phyloP scores from a whole-genome alignment of 768 basidiomycete species.

The Leucogyrophana mollusca region DNA sequence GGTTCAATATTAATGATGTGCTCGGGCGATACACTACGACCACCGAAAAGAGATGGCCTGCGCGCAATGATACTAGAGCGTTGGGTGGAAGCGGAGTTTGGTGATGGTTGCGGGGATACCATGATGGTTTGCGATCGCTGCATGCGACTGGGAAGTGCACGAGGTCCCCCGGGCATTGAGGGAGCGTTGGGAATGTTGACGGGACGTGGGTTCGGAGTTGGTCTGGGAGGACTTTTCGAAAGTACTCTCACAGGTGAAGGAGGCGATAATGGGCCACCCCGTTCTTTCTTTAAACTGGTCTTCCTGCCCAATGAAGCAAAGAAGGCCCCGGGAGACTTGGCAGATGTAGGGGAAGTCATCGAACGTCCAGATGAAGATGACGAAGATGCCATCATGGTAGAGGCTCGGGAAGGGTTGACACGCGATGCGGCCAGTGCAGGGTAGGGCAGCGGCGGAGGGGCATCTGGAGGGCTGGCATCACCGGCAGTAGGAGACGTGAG shows the following conservation, averaged over 20 bases:
- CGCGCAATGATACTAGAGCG: slow-evolving; percentile 30
- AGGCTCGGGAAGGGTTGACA: slow-evolving; percentile 23
- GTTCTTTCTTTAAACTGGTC: slow-evolving; percentile 50
- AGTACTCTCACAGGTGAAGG: slow-evolving; percentile 34
- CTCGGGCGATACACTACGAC: slow-evolving; percentile 12
- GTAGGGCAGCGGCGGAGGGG: slow-evolving; percentile 69
- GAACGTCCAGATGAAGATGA: slow-evolving; percentile 50
- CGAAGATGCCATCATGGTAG: slow-evolving; percentile 35
- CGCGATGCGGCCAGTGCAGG: slow-evolving; percentile 56
- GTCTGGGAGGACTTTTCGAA: slow-evolving; percentile 34
- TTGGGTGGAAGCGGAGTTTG: slow-evolving; percentile 16
- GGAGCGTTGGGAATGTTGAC: slow-evolving; percentile 39
- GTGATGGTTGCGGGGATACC: slow-evolving; percentile 30
- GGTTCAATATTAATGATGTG: slow-evolving; percentile 3
- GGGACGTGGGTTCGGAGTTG: slow-evolving; percentile 27
- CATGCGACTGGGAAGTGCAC: slow-evolving; percentile 62
- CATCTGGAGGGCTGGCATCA: slow-evolving; percentile 52
- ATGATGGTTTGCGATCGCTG: slow-evolving; percentile 70
- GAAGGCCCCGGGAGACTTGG: slow-evolving; percentile 56
- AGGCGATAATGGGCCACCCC: slow-evolving; percentile 20
- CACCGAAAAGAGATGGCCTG: slow-evolving; percentile 27
- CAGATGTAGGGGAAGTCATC: slow-evolving; percentile 37
- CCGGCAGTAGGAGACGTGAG: slow-evolving; percentile 46
- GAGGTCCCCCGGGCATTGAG: slow-evolving; percentile 70
- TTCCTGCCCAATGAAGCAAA: slow-evolving; percentile 76